These are phyloP conservation scores for Herpetomonas muscarum DNA, from an alignment of 208 protist species.

Conservation along the genomic window DNA sequence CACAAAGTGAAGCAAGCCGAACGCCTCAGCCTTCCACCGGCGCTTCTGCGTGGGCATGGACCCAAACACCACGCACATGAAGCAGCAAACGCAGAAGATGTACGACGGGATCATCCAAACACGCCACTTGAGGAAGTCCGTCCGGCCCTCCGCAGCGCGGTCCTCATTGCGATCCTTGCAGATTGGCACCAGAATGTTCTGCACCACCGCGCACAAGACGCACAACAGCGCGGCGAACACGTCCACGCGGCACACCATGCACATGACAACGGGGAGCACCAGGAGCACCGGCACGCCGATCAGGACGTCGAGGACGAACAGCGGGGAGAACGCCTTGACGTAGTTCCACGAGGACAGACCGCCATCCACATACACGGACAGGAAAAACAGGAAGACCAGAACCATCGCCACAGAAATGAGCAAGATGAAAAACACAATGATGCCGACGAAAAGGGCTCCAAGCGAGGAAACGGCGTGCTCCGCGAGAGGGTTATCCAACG, in stretches of 20 bases:
- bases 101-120: conserved; percentile 66
- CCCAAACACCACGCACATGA: conserved; percentile 15
- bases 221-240: not conserved
- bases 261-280: conserved; percentile 15
- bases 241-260: conserved; percentile 1
- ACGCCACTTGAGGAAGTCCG: conserved; percentile 52
- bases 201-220: conserved; percentile 28
- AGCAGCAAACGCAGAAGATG: conserved; percentile 31
- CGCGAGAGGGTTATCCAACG: conserved; percentile 42
- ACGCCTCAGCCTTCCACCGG: conserved; percentile 12
- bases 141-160: conserved; percentile 13
- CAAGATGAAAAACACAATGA: conserved; percentile 10
- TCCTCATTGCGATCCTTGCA: conserved; percentile 59
- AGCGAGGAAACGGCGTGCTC: conserved; percentile 16
- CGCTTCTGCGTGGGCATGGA: conserved; percentile 15
- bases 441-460: conserved; percentile 12
- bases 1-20: conserved; percentile 22
- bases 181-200: conserved; percentile 65
- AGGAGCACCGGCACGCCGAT: conserved; percentile 23
- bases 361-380: conserved; percentile 44
- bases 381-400: conserved; percentile 61
- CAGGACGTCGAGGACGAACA: conserved; percentile 54
- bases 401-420: conserved; percentile 30
- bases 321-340: conserved; percentile 63
- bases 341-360: conserved; percentile 53